These are phyloP conservation scores for Dendrostoma leiphaemia DNA, from an alignment of 2,329 filamentous ascomycete genomes.

Conservation along the genomic window DNA sequence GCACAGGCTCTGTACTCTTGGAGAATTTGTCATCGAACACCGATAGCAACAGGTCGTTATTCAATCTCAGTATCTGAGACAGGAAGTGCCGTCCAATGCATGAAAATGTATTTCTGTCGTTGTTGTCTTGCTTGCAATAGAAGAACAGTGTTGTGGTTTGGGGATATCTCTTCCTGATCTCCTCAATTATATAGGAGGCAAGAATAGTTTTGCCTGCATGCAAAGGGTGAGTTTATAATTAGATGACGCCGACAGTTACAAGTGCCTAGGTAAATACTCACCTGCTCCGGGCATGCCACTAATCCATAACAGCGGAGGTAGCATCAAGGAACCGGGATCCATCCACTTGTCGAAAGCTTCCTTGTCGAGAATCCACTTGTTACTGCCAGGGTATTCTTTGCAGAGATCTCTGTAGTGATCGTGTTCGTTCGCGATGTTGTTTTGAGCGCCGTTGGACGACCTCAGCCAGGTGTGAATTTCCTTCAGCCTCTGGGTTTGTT, in stretches of 20 bases:
- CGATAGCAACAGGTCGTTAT: slow-evolving; percentile 25
- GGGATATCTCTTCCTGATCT: slow-evolving; percentile 18
- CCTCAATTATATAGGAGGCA: slow-evolving; percentile 36
- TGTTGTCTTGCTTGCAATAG: slow-evolving; percentile 36
- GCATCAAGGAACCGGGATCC: slow-evolving; percentile 16
- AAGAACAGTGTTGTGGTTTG: slow-evolving; percentile 31
- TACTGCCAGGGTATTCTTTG: slow-evolving; percentile 19
- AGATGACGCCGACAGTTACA: not conserved
- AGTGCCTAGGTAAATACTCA: slow-evolving; percentile 18
- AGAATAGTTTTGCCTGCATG: slow-evolving; percentile 27
- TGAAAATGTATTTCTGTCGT: slow-evolving; percentile 29
- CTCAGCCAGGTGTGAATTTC: slow-evolving; percentile 21
- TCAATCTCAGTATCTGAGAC: slow-evolving; percentile 30
- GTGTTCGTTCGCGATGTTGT: not conserved
- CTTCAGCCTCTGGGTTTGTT: not conserved
- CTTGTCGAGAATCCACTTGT: slow-evolving; percentile 30
- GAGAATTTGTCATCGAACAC: slow-evolving; percentile 33
- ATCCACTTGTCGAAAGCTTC: slow-evolving; percentile 24
- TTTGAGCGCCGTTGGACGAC: not conserved
- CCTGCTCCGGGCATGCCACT: slow-evolving; percentile 39
- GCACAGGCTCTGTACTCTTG: slow-evolving; percentile 26
- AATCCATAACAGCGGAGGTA: slow-evolving; percentile 33
- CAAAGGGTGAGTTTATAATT: too few relatives aligned
- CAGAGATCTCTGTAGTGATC: slow-evolving; percentile 14
- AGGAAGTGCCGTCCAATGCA: slow-evolving; percentile 32